Evolutionary conservation across 176 grass and related monocot genomes (phyloP).

Genomic region (Hyparrhenia diplandra): DNA sequence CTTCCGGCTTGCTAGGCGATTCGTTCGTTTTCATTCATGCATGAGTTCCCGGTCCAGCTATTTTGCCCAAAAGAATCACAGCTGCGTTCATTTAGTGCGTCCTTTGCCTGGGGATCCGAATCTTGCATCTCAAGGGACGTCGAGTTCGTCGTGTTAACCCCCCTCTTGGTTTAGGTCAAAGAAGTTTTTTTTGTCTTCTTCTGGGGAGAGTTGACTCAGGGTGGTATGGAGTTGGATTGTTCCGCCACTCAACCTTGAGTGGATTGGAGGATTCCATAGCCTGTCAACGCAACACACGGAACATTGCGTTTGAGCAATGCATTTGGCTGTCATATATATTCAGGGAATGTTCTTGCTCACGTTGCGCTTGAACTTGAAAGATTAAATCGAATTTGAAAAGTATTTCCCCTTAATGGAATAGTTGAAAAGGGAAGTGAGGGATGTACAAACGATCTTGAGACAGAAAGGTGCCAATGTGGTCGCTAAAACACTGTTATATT

Average conservation of each 20-base stretch:
- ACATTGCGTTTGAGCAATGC: not conserved
- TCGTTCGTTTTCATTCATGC: not conserved
- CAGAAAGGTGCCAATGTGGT: not conserved
- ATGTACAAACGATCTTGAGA: not conserved
- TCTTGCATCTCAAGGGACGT: no score
- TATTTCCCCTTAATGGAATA: not conserved
- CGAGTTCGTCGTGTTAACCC: not conserved
- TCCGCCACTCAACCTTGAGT: not conserved
- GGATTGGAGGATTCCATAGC: conserved; percentile 13
- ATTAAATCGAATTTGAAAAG: not conserved
- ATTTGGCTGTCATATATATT: not conserved
- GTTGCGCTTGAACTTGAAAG: not conserved
- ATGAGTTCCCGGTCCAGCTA: not conserved
- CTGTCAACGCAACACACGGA: not conserved
- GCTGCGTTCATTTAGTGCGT: not conserved
- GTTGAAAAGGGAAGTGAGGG: not conserved
- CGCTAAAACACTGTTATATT: not conserved
- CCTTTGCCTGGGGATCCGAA: not conserved
- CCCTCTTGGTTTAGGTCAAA: not conserved
- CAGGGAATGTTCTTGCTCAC: conserved; percentile 7
- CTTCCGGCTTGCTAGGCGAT: not conserved
- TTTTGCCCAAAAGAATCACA: not conserved
- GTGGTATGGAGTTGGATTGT: not conserved
- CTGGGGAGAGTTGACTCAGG: not conserved
- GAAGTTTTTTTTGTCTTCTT: not conserved